Percentiles rank a stretch among this genome's conserved stretches.
phyloP scores from a whole-genome alignment of 2,329 filamentous ascomycete genomes.

The Ceratocystis diversiconidia region DNA sequence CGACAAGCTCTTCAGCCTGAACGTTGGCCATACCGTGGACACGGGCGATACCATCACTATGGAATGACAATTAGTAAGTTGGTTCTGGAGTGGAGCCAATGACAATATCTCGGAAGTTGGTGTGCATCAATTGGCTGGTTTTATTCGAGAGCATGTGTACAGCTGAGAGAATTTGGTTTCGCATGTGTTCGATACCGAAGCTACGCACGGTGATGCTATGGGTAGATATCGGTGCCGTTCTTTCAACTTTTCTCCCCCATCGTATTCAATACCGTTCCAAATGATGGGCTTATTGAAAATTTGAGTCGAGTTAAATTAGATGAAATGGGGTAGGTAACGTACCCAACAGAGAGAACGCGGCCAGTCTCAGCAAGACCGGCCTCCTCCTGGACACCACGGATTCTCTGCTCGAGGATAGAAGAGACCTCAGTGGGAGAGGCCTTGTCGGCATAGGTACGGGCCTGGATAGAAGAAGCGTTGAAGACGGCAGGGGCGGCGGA shows the following conservation, averaged over 20 bases:
- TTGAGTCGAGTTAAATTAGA: neutral
- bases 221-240: neutral
- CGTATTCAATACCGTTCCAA: neutral
- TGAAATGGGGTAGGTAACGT: constrained; percentile 36
- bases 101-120: neutral
- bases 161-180: neutral
- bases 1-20: constrained; percentile 98
- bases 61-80: constrained; percentile 13
- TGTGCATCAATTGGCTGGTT: neutral
- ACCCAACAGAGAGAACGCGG: constrained; percentile 97
- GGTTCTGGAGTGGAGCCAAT: neutral
- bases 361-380: constrained; percentile 93
- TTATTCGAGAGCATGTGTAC: neutral
- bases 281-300: neutral
- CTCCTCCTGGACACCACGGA: constrained; percentile 97
- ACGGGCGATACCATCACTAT: constrained; percentile 99
- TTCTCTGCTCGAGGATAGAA: constrained; percentile 98
- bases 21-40: constrained; percentile 99
- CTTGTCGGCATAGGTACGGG: constrained; percentile 88
- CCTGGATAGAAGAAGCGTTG: constrained; percentile 55
- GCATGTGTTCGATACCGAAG: neutral
- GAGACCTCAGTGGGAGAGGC: constrained; percentile 95
- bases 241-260: neutral
- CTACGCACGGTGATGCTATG: too few relatives aligned
- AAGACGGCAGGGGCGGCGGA: constrained; percentile 66